Evolutionary conservation across 345 rosid genomes (phyloP).

Genomic region (Citrus unshiu): DNA sequence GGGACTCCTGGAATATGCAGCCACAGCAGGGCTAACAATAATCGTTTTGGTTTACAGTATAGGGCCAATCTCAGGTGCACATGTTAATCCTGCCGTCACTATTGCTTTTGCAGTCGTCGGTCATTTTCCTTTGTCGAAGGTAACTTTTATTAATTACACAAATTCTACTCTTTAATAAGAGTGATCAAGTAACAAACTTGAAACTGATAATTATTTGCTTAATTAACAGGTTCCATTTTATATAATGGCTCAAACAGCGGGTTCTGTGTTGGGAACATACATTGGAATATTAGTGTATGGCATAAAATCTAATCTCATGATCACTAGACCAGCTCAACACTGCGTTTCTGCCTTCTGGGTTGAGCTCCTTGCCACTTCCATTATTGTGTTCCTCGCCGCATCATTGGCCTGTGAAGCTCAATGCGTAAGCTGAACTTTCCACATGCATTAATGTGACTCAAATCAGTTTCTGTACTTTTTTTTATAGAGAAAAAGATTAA

Average conservation of each 20-base stretch:
- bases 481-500: too few species aligned
- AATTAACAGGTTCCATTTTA: conserved; percentile 67
- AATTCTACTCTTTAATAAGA: background rate
- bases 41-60: conserved; percentile 54
- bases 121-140: conserved; percentile 73
- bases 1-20: conserved; percentile 69
- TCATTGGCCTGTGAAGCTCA: conserved; percentile 50
- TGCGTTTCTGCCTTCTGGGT: conserved; percentile 69
- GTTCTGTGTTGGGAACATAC: conserved; percentile 60
- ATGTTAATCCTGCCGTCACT: conserved; percentile 84
- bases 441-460: background rate
- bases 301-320: conserved; percentile 49
- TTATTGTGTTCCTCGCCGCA: conserved; percentile 60
- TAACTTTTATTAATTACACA: conserved; percentile 5
- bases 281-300: conserved; percentile 51
- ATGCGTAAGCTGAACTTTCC: conserved; percentile 38
- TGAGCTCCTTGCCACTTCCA: conserved; percentile 69
- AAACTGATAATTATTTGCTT: background rate
- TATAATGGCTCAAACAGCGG: conserved; percentile 59
- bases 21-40: conserved; percentile 67
- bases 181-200: background rate
- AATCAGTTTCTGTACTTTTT: background rate
- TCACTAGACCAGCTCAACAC: conserved; percentile 52
- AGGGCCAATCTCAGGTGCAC: conserved; percentile 86
- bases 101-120: conserved; percentile 71